Evolutionary conservation across 2,329 filamentous ascomycete genomes (phyloP), one percentile per base, ranked within the genome.

Genomic region (Exophiala oligosperma): DNA sequence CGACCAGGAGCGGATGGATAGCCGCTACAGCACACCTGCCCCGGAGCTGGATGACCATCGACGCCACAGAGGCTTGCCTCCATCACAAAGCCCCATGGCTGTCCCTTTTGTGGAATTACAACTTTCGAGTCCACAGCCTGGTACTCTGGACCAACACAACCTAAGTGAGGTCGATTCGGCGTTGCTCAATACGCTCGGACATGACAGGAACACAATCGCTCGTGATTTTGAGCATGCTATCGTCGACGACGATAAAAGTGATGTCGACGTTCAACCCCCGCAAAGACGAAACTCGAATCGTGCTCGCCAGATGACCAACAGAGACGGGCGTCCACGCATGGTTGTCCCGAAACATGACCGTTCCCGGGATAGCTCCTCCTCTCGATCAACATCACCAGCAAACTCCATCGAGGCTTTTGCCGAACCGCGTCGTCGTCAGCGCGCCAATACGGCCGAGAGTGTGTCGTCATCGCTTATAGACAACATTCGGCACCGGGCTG

Each of bases 371-470:
- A 80, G 78, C 17, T 83, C 81, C 3, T 81, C 81, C 23, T 84
- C 83, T 49, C 83, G 91, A 55, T 91, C 90, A 1, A 78, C 84
- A 1, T 97, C 94, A 4, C 93, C 93, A 9, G 94, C 94, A 6
- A 99, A 97, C 73, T 99, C 94, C 0, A 92, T 99, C 52, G 96
- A 97, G 73, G 94, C 94, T 3, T 99, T 99, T 74, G 94, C 94
- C 17, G 90, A 94, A 69, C 90, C 91, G 55, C 88, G 91, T 51
- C 90, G 91, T 59, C 88, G 92, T 59, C 90, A 93, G 70, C 89
- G 92, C 44, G 81, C 85, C 49, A 82, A 84, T 50, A 89, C 86
- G 2, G 71, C 84, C 61, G 91, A 86, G 59, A 88, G 84, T 71
- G 76, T 79, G 65, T 74, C 70, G 14, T 74, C 80, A 35, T 82